Evolutionary conservation across 805 yeast genomes (phyloP).

Genomic region (Starmerella floris): DNA sequence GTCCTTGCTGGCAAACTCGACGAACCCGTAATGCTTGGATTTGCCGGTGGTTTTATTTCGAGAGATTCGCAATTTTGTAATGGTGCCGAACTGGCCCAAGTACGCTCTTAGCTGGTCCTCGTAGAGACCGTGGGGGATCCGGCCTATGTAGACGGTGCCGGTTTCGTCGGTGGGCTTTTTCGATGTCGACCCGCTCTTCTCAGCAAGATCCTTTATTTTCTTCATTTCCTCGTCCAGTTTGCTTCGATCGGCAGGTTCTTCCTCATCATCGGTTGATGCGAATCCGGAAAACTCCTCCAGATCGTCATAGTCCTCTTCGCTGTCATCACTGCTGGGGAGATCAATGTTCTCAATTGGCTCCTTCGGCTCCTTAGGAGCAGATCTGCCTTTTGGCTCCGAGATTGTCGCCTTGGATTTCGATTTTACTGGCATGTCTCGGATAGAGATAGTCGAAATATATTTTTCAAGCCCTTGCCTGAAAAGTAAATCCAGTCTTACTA

Average conservation of each 20-base stretch:
- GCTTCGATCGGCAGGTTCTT: slow-evolving; percentile 1
- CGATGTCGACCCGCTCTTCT: slow-evolving; percentile 5
- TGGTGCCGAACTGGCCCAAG: slow-evolving; percentile 81
- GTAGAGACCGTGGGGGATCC: slow-evolving; percentile 85
- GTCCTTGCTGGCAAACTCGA: slow-evolving; percentile 61
- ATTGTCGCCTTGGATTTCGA: slow-evolving; percentile 3
- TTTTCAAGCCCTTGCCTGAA: not conserved
- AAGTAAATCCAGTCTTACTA: not conserved
- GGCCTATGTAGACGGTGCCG: slow-evolving; percentile 77
- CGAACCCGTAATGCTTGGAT: slow-evolving; percentile 81
- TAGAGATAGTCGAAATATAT: no score
- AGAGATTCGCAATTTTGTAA: slow-evolving; percentile 64
- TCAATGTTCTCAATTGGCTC: slow-evolving; percentile 6
- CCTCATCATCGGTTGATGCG: slow-evolving; percentile 21
- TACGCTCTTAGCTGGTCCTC: slow-evolving; percentile 60
- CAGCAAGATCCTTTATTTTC: slow-evolving; percentile 2
- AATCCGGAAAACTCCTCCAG: slow-evolving; percentile 17
- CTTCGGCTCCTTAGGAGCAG: not conserved
- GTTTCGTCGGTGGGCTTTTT: slow-evolving; percentile 19
- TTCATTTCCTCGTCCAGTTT: slow-evolving; percentile 6
- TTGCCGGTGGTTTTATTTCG: slow-evolving; percentile 83
- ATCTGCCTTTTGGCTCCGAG: slow-evolving; percentile 5
- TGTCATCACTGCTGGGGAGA: slow-evolving; percentile 2
- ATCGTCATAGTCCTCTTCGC: slow-evolving; percentile 12
- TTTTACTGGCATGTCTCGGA: not conserved